These are phyloP conservation scores for Pleurozium schreberi DNA, from an alignment of 225 moss, liverwort and hornwort species.

Conservation along the genomic window DNA sequence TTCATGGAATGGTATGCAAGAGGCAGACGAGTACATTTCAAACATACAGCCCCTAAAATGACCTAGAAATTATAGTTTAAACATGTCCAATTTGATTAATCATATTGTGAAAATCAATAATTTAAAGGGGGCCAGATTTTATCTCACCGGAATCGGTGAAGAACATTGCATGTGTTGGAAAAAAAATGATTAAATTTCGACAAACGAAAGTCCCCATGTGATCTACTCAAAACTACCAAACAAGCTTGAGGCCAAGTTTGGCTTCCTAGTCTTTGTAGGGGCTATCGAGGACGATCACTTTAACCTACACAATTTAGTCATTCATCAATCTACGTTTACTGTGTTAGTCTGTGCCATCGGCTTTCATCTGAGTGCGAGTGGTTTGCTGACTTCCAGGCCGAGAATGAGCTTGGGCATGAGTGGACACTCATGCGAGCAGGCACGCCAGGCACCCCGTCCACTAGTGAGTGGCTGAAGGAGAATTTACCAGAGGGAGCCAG, in stretches of 20 bases:
- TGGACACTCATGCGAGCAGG: conserved; percentile 98
- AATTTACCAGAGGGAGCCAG: conserved; percentile 65
- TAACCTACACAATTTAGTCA: background rate
- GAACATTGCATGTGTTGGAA: background rate
- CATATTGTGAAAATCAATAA: background rate
- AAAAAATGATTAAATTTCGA: background rate
- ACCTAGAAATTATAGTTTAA: background rate
- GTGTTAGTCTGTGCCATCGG: background rate
- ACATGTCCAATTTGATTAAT: background rate
- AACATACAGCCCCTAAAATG: background rate
- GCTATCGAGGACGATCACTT: background rate
- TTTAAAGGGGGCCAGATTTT: background rate
- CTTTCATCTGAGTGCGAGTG: background rate
- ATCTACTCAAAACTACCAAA: background rate
- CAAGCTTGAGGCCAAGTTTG: background rate
- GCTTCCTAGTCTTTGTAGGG: background rate
- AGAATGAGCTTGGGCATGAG: conserved; percentile 73
- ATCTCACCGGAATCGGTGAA: background rate
- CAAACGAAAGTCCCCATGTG: background rate
- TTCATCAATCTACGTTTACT: background rate
- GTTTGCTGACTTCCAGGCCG: conserved; percentile 50
- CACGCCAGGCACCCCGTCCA: conserved; percentile 60
- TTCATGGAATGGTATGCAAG: background rate
- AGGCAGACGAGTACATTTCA: background rate
- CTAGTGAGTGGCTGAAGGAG: conserved; percentile 88